These are phyloP conservation scores for Alnus glutinosa DNA, from an alignment of 306 rosid genomes.

Conservation along the genomic window DNA sequence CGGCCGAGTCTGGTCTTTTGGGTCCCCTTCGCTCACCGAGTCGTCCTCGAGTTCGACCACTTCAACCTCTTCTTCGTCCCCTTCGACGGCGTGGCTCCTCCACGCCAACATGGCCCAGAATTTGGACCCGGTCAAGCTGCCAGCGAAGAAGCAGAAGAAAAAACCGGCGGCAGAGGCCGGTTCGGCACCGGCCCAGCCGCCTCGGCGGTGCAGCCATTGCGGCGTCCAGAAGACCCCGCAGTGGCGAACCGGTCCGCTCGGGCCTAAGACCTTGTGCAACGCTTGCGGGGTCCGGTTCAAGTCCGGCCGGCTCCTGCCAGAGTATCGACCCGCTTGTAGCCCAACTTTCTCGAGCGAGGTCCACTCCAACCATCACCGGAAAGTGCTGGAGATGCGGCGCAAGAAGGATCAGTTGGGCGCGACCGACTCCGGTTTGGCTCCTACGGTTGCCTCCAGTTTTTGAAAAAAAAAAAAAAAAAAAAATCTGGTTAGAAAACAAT, in stretches of 20 bases:
- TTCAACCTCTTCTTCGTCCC: conserved; percentile 60
- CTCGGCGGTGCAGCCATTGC: conserved; percentile 89
- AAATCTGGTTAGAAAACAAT: background rate
- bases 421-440: conserved; percentile 35
- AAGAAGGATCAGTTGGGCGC: conserved; percentile 50
- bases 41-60: conserved; percentile 67
- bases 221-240: conserved; percentile 97
- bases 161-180: background rate
- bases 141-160: conserved; percentile 47
- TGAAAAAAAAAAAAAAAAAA: conserved; percentile 25
- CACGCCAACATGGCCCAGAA: conserved; percentile 28
- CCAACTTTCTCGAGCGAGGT: conserved; percentile 79
- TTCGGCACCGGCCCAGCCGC: conserved; percentile 30
- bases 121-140: conserved; percentile 29
- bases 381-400: conserved; percentile 94
- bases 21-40: conserved; percentile 55
- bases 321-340: conserved; percentile 95
- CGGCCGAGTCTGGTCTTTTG: conserved; percentile 75
- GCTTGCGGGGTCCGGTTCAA: conserved; percentile 92
- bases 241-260: conserved; percentile 93
- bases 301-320: conserved; percentile 92
- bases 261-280: conserved; percentile 83
- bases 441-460: conserved; percentile 53
- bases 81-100: conserved; percentile 46
- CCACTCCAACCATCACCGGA: conserved; percentile 97